phyloP scores from a whole-genome alignment of 2,329 filamentous ascomycete species.

The Ophiostoma tasmaniense region DNA sequence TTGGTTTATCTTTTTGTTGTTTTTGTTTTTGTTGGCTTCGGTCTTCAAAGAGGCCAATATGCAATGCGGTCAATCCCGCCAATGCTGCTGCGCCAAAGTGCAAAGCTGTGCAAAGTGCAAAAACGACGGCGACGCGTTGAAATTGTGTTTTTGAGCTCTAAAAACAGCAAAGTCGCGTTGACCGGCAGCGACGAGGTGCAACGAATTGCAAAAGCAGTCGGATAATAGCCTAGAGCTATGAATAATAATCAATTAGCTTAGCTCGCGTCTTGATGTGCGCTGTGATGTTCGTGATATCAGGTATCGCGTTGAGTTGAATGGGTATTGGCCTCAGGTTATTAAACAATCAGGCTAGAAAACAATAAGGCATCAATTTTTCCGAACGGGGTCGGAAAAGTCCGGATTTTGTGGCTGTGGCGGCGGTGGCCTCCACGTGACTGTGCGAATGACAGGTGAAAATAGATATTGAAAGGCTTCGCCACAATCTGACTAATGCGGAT shows the following conservation, averaged over 20 bases:
- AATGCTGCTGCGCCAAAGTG: neutral
- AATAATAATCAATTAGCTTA: no score
- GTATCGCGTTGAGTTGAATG: neutral
- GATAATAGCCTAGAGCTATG: neutral
- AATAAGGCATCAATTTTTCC: neutral
- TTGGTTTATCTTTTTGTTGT: neutral
- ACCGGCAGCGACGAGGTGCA: neutral
- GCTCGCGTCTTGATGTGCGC: neutral
- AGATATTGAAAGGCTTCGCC: no score
- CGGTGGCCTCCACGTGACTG: neutral
- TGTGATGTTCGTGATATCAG: neutral
- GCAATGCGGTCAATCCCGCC: no score
- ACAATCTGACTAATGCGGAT: no score
- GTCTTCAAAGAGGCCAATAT: neutral
- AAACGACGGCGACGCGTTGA: neutral
- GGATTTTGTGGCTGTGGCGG: no score
- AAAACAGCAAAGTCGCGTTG: neutral
- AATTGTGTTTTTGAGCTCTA: neutral
- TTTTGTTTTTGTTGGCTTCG: neutral
- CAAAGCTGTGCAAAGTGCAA: neutral
- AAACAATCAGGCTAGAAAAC: no score
- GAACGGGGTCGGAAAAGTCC: neutral
- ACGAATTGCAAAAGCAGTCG: neutral
- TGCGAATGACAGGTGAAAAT: neutral
- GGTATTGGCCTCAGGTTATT: neutral